Base-by-base conservation (phyloP, 2,329 filamentous ascomycete genomes). In the Pseudocercospora musae region DNA sequence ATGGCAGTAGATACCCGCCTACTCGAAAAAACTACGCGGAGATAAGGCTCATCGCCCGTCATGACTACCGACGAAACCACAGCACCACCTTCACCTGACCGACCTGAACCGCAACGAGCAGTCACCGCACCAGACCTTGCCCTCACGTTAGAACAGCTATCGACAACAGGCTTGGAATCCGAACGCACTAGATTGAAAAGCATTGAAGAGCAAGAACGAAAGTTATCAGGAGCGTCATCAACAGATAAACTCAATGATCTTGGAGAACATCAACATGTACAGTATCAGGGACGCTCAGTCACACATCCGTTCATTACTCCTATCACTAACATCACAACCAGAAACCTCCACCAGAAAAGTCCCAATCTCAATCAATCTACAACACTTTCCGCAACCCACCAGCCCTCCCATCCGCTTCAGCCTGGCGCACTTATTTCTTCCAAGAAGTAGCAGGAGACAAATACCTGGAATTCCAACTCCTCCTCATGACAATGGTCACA, bases 21-120 rank as follows among this genome's bases (percentile, higher is more conserved):
- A 20, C 23, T 15, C 13, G 44, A 21, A 13, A 48, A 9, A 9
- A 23, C 23, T 40, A 18, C 37, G 44, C 44, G 13, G 20, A 48
- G n/a, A 21, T 48, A 21, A 20, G 8, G 44, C 9, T 11, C 7
- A 13, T 52, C 48, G n/a, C 7, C 21, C 23, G 25, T 5, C 10
- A 55, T 55, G 58, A 21, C 21, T 18, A n/a, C 31, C 37, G 23
- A 21, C n/a, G 33, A 37, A 29, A 25, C 46, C n/a, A 58, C 60
- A 8, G 15, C 27, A n/a, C 60, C 58, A n/a, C 55, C 60, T 71
- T 62, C 71, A 77, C 18, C 77, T 77, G 59, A 74, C 73, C 52
- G 71, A 77, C 48, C 78, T 11, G 57, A 25, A 49, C 54, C 59
- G 33, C 29, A 48, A 25, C 62, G 63, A 59, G 31, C 63, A 15